A percentile compares a stretch with the other conserved stretches of the same genome.
These are phyloP conservation scores for Euclidium syriacum DNA, from an alignment of 345 rosid species.

Conservation along the genomic window DNA sequence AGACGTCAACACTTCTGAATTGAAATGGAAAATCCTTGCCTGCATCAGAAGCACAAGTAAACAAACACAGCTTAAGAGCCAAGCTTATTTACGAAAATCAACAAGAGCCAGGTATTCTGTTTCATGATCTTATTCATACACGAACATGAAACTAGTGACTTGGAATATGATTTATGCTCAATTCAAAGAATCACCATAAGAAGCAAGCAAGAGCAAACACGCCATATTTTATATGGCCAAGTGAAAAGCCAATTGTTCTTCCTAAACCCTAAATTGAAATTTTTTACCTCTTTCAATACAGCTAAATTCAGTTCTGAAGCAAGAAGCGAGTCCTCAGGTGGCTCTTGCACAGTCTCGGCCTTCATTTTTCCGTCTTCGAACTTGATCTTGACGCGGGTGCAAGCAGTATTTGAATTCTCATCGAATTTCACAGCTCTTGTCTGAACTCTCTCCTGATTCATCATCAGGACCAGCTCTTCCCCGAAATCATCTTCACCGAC, in stretches of 20 bases:
- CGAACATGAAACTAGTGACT: not conserved
- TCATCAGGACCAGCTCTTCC: constrained; percentile 60
- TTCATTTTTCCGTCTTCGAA: constrained; percentile 67
- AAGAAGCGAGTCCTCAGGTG: constrained; percentile 75
- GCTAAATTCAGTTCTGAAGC: constrained; percentile 64
- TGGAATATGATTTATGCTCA: not conserved
- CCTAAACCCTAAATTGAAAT: not conserved
- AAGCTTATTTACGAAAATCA: not conserved
- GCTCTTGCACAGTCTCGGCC: constrained; percentile 59
- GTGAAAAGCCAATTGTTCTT: not conserved
- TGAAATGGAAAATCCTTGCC: constrained; percentile 88
- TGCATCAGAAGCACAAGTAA: constrained; percentile 31
- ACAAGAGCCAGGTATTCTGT: not conserved
- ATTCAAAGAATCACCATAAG: not conserved
- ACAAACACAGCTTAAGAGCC: not conserved
- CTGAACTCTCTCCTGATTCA: constrained; percentile 87
- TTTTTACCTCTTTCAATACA: constrained; percentile 79
- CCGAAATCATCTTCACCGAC: constrained; percentile 75
- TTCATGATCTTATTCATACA: not conserved
- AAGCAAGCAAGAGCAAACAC: not conserved
- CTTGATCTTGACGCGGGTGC: constrained; percentile 55
- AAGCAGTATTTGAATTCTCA: constrained; percentile 51
- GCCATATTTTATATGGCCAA: not conserved
- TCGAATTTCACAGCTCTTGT: constrained; percentile 75
- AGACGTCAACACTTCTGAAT: constrained; percentile 62